Percentiles rank a stretch among this genome's conserved stretches.
phyloP scores from a whole-genome alignment of 352 stramenopile species.

The Phytopythium helicoides region DNA sequence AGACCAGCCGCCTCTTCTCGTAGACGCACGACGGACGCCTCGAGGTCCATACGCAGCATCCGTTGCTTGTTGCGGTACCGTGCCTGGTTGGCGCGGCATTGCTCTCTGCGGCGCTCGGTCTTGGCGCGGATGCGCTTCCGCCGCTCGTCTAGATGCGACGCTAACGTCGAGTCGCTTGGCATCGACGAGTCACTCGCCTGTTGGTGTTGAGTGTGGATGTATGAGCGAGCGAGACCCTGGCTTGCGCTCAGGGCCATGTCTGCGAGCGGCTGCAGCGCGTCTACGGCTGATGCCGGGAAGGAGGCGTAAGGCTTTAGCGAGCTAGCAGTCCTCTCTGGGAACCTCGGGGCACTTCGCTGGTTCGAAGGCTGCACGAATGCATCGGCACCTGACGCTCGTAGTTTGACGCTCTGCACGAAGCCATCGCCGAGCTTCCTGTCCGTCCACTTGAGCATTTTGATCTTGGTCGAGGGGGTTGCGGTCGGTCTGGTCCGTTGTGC shows the following conservation, averaged over 20 bases:
- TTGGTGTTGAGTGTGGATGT: background rate
- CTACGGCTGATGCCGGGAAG: background rate
- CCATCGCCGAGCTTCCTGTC: background rate
- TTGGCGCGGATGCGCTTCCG: conserved; percentile 23
- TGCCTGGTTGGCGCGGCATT: conserved; percentile 48
- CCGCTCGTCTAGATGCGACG: no score
- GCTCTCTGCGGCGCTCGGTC: conserved; percentile 36
- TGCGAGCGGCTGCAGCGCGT: no score
- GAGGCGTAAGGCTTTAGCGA: no score
- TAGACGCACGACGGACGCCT: conserved; percentile 17
- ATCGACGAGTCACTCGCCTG: background rate
- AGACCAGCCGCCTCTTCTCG: conserved; percentile 16
- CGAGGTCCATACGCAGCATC: conserved; percentile 9
- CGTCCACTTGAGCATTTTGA: background rate
- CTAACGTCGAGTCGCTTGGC: no score
- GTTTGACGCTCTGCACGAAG: conserved; percentile 2
- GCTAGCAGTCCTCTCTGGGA: no score
- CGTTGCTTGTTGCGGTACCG: conserved; percentile 41
- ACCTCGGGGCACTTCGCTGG: no score
- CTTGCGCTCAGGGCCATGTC: no score
- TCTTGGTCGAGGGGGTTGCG: no score
- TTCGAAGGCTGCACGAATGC: background rate
- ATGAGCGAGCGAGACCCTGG: background rate
- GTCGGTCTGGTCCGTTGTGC: no score
- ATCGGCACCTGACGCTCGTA: background rate